phyloP scores from a whole-genome alignment of 2,329 filamentous ascomycete species.

The Fusarium keratoplasticum region DNA sequence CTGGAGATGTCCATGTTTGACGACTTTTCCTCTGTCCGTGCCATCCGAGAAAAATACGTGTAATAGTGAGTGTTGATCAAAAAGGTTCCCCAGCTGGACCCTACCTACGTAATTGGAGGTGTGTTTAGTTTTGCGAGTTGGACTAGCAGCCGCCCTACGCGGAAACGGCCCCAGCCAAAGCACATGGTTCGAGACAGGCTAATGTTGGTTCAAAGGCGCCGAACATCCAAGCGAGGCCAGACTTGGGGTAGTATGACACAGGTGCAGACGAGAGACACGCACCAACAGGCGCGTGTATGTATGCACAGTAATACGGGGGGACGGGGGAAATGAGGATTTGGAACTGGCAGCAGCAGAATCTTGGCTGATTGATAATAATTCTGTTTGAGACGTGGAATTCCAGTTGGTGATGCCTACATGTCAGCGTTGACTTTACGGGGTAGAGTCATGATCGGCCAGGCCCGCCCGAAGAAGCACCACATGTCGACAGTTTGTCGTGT shows the following conservation, averaged over 20 bases:
- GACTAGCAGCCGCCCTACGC: constrained; percentile 37
- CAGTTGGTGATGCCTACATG: neutral
- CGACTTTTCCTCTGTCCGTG: constrained; percentile 8
- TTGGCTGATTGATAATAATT: constrained; percentile 13
- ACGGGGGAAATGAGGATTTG: neutral
- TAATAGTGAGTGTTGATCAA: constrained; percentile 10
- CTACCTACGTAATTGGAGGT: constrained; percentile 36
- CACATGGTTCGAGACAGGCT: constrained; percentile 34
- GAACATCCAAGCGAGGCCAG: constrained; percentile 24
- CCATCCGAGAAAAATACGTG: constrained; percentile 7
- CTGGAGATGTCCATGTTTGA: constrained; percentile 1
- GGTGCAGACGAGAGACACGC: neutral
- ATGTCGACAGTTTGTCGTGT: neutral
- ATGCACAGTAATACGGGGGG: neutral
- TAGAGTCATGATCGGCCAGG: neutral
- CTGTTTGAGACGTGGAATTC: neutral
- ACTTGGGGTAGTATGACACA: constrained; percentile 1
- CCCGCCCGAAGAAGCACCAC: neutral
- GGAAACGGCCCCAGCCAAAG: constrained; percentile 19
- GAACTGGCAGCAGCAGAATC: constrained; percentile 16
- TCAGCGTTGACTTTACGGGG: neutral
- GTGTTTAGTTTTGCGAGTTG: neutral
- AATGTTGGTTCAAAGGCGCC: constrained; percentile 23
- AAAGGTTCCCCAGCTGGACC: constrained; percentile 22
- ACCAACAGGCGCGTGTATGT: constrained; percentile 2